Evolutionary conservation across 2,329 filamentous ascomycete species (phyloP), one percentile per base, ranked within the genome.

Genomic region (Aspergillus sp.): DNA sequence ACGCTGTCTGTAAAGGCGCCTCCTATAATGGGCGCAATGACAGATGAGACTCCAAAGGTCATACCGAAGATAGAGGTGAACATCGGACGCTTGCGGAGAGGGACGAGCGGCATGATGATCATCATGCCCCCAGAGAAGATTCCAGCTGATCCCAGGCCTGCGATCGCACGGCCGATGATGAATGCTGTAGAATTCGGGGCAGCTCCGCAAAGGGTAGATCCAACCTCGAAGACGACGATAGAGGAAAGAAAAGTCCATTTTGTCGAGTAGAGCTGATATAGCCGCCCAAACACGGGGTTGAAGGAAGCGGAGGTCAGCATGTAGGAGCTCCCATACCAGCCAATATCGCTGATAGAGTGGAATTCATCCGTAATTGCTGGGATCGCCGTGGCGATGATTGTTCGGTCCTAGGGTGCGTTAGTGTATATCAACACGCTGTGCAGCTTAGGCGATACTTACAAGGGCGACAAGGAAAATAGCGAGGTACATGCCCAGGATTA

Each of bases 351-450:
- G 17, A 63, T 52, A 7, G 52, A 62, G 30, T 73, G 66, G 63
- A 76, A 76, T 28, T 74, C 57, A 63, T 76, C 68, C 5, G 72
- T 76, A 45, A 76, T 76, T 28, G 68, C 66, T 13, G 74, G 74
- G 50, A 75, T 76, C 8, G 74, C 74, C 4, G 71, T 76, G 19
- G 69, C 69, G 23, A 75, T 71, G 57, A 76, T 75, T 38, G 72
- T 74, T 22, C 66, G 64, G 23, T 70, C 67, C 23, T 52, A n/a
- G 13, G 22, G 50, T 4, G 31, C 8, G n/a, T 56, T 17, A 23
- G 22, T 47, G 31, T 47, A 6, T n/a, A 47, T 15, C 15, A 28
- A 45, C 22, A 13, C 8, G 25, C 28, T 19, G 13, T 5, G 30
- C 13, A 4, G 6, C 15, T n/a, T 15, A 13, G 13, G n/a, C 4